Base-by-base conservation (phyloP, 805 yeast genomes). In the Zygosaccharomyces kombuchaensis region DNA sequence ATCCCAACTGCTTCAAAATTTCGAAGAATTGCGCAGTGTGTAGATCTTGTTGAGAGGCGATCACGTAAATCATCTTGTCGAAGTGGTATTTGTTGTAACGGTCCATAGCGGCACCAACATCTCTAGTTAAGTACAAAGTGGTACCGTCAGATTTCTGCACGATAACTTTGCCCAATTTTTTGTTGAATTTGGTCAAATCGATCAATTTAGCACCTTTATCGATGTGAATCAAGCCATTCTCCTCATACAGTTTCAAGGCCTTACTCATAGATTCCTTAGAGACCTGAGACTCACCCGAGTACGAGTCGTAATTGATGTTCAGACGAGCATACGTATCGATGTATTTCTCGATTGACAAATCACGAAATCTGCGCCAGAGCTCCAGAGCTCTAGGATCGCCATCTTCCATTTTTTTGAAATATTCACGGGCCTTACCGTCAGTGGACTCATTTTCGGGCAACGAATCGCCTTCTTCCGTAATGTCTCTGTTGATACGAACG, bases 271-370 rank as follows among this genome's bases (percentile, higher is more conserved):
- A 64, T 48, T 80, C 83, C 59, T 77, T 78, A 5, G 93, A 74
- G 40, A 91, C 96, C 71, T 87, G 96, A 21, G 98, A 90, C 70
- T 93, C 99, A 54, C 99, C 99, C 4, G 96, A 86, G 68, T 93
- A 93, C 37, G 74, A 75, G 62, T 93, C 96, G 66, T 84, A 93
- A 53, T 77, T 68, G 59, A 93, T 93, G 70, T 93, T 93, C 59
- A 93, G 78, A 65, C 98, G 84, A 51, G 88, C 89, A 68, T 93
- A 93, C 8, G 97, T 93, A 43, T 76, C 79, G 60, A 84, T 77
- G 69, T 93, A 93, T 68, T 79, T 87, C 46, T 78, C 85, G 64
- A 93, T 93, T 30, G 96, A 86, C 52, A 89, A 73, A n/a, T 82
- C 90, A 69, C 99, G 84, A 76, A 93, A 89, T 66, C 80, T 82